These are phyloP conservation scores for Elongisporangium prolatum DNA, from an alignment of 352 stramenopile species.

Conservation along the genomic window DNA sequence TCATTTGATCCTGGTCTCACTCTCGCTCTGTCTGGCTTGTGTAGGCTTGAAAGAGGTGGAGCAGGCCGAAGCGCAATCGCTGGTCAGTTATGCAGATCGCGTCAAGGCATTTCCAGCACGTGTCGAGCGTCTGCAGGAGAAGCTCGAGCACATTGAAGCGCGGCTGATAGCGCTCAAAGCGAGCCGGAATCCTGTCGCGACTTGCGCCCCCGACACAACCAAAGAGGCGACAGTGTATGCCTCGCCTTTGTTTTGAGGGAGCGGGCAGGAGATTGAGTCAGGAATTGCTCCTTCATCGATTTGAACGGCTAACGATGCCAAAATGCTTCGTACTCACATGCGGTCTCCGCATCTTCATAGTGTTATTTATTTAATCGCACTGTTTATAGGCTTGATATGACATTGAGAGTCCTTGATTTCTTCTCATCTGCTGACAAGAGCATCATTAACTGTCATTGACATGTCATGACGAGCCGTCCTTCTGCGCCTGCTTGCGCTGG, in stretches of 20 bases:
- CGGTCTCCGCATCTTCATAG: not conserved
- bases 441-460: not conserved
- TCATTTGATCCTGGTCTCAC: not conserved
- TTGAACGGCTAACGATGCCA: not conserved
- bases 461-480: not conserved
- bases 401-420: not conserved
- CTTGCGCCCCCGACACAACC: slow-evolving; percentile 16
- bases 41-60: slow-evolving; percentile 60
- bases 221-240: slow-evolving; percentile 19
- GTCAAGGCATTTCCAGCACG: slow-evolving; percentile 59
- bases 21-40: not conserved
- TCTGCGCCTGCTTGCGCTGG: slow-evolving; percentile 22
- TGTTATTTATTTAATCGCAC: slow-evolving; percentile 1
- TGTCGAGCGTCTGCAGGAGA: slow-evolving; percentile 62
- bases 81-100: slow-evolving; percentile 71
- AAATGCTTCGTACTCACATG: not conserved
- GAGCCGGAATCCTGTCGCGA: slow-evolving; percentile 24
- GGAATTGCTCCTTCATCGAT: not conserved
- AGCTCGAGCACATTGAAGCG: slow-evolving; percentile 63
- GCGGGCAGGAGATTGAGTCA: not conserved
- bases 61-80: slow-evolving; percentile 40
- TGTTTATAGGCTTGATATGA: not conserved
- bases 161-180: slow-evolving; percentile 62
- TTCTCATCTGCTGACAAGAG: not conserved
- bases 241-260: slow-evolving; percentile 47